Percentiles rank a stretch among this genome's conserved stretches.
Conservation (phyloP, 345 rosid species). For the Euphorbia pulcherrima region DNA sequence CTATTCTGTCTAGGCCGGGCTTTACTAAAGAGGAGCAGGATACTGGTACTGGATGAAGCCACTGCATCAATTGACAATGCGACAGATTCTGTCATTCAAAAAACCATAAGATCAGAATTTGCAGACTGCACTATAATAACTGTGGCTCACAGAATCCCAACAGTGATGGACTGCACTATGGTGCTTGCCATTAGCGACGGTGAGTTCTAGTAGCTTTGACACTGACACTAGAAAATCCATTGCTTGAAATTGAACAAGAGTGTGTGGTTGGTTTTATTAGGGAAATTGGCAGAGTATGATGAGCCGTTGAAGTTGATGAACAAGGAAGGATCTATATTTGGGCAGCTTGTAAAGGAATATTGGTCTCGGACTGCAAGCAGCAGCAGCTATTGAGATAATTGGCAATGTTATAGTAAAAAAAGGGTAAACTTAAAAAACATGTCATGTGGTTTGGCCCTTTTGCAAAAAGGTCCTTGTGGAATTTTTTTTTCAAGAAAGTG, state of each 20-base stretch:
- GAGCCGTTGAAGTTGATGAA: constrained; percentile 41
- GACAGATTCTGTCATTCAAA: constrained; percentile 28
- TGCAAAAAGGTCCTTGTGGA: too few relatives aligned
- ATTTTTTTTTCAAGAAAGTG: too few relatives aligned
- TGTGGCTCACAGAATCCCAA: constrained; percentile 29
- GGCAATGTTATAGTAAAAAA: too few relatives aligned
- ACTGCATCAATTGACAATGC: constrained; percentile 29
- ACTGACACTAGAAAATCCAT: background rate
- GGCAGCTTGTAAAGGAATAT: constrained; percentile 71
- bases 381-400: background rate
- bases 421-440: too few relatives aligned
- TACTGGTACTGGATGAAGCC: constrained; percentile 35
- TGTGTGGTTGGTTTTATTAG: constrained; percentile 25
- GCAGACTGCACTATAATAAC: constrained; percentile 26
- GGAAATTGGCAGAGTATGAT: constrained; percentile 65
- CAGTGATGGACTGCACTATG: constrained; percentile 29
- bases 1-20: constrained; percentile 26
- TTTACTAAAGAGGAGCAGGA: constrained; percentile 20
- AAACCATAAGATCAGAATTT: constrained; percentile 24
- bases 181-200: constrained; percentile 27
- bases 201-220: background rate
- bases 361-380: constrained; percentile 47
- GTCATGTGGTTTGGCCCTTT: too few relatives aligned
- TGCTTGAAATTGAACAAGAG: background rate
- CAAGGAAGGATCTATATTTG: constrained; percentile 54